phyloP scores from a whole-genome alignment of 2,329 filamentous ascomycete genomes.

The Orbilia brochopaga region DNA sequence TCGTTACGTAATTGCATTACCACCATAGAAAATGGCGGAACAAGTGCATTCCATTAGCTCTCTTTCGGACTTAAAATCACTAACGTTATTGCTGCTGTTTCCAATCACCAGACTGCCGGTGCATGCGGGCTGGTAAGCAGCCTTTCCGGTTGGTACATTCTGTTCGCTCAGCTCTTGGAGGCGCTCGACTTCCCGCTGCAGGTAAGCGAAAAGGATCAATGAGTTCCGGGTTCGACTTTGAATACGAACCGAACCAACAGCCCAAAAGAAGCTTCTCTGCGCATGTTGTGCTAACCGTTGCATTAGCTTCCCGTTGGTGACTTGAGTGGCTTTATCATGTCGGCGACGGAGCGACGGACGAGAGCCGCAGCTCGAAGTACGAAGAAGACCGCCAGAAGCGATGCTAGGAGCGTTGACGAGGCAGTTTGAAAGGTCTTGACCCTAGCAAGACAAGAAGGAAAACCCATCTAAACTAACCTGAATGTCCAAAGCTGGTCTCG shows the following conservation, averaged over 20 bases:
- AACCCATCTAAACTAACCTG: no score
- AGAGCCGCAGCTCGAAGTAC: constrained; percentile 3
- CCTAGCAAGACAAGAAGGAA: no score
- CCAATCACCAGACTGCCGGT: constrained; percentile 24
- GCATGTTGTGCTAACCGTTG: constrained; percentile 30
- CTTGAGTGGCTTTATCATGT: constrained; percentile 36
- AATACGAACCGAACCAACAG: constrained; percentile 7
- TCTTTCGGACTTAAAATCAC: no score
- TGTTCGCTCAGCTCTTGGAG: constrained; percentile 39
- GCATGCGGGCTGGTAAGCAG: constrained; percentile 29
- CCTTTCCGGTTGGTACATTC: constrained; percentile 45
- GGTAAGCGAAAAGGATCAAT: constrained; percentile 17
- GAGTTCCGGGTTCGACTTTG: constrained; percentile 1
- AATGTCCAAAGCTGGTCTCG: no score
- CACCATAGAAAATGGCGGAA: no score
- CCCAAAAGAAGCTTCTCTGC: neutral
- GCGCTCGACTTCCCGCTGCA: constrained; percentile 46
- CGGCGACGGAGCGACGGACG: constrained; percentile 29
- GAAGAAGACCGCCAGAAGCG: constrained; percentile 20
- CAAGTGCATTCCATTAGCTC: no score
- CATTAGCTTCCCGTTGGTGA: constrained; percentile 46
- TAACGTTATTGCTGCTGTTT: neutral
- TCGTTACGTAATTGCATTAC: neutral
- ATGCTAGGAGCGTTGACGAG: constrained; percentile 32
- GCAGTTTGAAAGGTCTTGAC: constrained; percentile 15